Conservation (phyloP, 345 rosid species). For the Aegle marmelos region DNA sequence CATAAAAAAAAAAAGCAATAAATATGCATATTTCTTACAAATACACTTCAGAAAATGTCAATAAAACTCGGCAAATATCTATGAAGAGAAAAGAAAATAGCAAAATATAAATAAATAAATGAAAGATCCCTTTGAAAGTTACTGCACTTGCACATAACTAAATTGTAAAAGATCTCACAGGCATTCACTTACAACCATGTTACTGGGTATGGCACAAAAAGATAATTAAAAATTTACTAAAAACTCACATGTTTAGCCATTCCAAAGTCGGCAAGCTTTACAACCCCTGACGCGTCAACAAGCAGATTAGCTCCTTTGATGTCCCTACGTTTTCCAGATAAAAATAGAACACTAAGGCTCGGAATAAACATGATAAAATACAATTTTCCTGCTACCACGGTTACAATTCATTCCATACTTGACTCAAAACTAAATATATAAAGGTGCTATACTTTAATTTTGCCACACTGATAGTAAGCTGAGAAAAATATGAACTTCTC, state of each 20-base stretch:
- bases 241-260: conserved; percentile 94
- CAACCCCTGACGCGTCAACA: conserved; percentile 92
- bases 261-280: conserved; percentile 97
- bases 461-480: background rate
- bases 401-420: conserved; percentile 1
- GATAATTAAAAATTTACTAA: background rate
- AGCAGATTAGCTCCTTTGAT: conserved; percentile 98
- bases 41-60: background rate
- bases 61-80: background rate
- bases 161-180: background rate
- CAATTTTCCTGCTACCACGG: background rate
- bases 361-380: conserved; percentile 3
- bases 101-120: background rate
- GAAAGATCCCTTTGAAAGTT: background rate
- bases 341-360: conserved; percentile 16
- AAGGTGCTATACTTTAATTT: background rate
- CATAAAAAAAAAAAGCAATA: background rate
- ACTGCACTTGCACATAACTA: background rate
- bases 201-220: background rate
- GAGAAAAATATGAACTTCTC: conserved; percentile 1
- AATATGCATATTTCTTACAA: background rate
- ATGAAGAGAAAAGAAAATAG: background rate
- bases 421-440: background rate
- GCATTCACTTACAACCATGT: background rate
- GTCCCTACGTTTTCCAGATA: conserved; percentile 52